Evolutionary conservation across 2,329 filamentous ascomycete species (phyloP), one percentile per base, ranked within the genome.

Genomic region (Colletotrichum tanaceti): DNA sequence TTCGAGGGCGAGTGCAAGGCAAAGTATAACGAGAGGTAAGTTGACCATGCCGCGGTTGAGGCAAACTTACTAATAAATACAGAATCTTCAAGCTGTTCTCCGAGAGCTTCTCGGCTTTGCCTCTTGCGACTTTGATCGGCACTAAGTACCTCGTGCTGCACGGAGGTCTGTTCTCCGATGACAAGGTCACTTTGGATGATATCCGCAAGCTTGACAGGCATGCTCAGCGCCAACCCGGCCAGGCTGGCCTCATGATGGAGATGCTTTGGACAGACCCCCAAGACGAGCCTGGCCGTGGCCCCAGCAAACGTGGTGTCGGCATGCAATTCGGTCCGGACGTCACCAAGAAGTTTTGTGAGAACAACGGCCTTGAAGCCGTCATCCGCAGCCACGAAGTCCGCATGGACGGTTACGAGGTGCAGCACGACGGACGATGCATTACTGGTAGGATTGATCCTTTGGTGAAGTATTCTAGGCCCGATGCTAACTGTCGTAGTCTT

Each of bases 191-290:
- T 0, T 83, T 99, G 60, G 93, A 98, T 73, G 95, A 99, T 77
- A 97, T 99, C 73, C 89, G 96, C 73, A 97, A 97, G 82, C 85
- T 98, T 66, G 91, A 98, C 81, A 87, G 95, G 72, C 94, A 98
- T 82, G 90, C 88, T 78, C 96, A 98, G 81, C 88, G 93, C 70
- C 95, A 98, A 76, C 95, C 96, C 3, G 96, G 96, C 39, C 96
- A 99, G 79, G 84, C 92, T 57, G 96, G 96, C 16, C 83, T 99
- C 74, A 99, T 99, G 96, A 99, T 99, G 96, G 96, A 99, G 82
- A 99, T 99, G 96, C 87, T 99, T 54, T 99, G 96, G 96, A 98
- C 96, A 0, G 96, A 99, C 77, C 96, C 96, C 3, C 96, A 99
- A 79, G 87, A 92, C 0, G 86, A 90, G 73, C 90, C 92, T 35